Percentiles rank a stretch among this genome's conserved stretches.
Evolutionary conservation across 2,329 filamentous ascomycete species (phyloP).

Genomic region (Fusarium secorum): DNA sequence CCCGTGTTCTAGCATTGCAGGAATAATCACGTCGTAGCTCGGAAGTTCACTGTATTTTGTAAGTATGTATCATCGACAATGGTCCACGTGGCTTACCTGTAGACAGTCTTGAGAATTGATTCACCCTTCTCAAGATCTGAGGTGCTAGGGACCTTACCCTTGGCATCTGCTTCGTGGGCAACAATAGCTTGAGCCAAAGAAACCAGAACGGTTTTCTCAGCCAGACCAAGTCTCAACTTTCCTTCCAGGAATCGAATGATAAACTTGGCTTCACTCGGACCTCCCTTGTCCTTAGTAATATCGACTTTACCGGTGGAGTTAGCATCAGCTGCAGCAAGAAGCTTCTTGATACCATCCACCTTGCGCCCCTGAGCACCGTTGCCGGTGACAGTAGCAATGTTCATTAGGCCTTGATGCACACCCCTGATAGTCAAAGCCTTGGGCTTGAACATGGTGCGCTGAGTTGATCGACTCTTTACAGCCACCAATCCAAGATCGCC

Average conservation of each 20-base stretch:
- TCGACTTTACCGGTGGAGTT: constrained; percentile 79
- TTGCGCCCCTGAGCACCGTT: constrained; percentile 90
- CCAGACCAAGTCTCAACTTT: constrained; percentile 88
- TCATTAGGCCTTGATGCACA: constrained; percentile 87
- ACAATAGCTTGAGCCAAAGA: constrained; percentile 89
- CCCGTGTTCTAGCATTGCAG: constrained; percentile 85
- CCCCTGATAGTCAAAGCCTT: constrained; percentile 86
- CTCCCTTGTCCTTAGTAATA: constrained; percentile 90
- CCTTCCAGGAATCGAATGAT: constrained; percentile 93
- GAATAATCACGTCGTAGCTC: constrained; percentile 94
- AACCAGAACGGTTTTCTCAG: constrained; percentile 90
- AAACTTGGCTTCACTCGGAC: constrained; percentile 93
- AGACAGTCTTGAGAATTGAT: constrained; percentile 85
- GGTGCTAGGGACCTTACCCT: constrained; percentile 74
- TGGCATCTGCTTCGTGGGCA: constrained; percentile 77
- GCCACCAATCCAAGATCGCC: constrained; percentile 94
- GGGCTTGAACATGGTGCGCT: constrained; percentile 98
- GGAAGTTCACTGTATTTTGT: constrained; percentile 78
- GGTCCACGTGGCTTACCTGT: constrained; percentile 65
- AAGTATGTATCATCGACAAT: constrained; percentile 39
- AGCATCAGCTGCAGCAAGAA: constrained; percentile 89
- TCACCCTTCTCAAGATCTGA: constrained; percentile 85
- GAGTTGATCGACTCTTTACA: constrained; percentile 92
- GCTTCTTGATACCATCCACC: constrained; percentile 93
- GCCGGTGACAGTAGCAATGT: constrained; percentile 85